Base-by-base conservation (phyloP, 2,329 filamentous ascomycete genomes). In the Clathrospora elynae region DNA sequence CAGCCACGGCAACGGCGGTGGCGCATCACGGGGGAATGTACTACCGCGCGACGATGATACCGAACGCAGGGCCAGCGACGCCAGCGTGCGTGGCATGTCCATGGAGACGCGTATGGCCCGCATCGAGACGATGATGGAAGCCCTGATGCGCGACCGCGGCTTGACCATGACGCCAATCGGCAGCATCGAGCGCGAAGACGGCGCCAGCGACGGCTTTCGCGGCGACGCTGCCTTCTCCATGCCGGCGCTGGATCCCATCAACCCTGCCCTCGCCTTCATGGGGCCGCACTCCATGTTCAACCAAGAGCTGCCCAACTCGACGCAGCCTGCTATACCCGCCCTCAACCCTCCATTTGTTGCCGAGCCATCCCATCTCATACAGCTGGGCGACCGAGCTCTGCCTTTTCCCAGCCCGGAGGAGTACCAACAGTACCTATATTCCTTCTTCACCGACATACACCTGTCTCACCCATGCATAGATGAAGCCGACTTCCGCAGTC, bases 91-190 rank as follows among this genome's bases (percentile, higher is more conserved):
- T 16, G 55, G 56, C 6, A 41, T 59, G 35, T 59, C 64, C 3
- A 64, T 69, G 59, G 64, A 69, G 42, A 55, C 54, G 17, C 63
- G 66, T 20, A 69, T 69, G 66, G 49, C 62, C 7, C 53, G 66
- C 7, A 58, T 69, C 4, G 66, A 69, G 47, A 46, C 51, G 24
- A 66, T 69, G 64, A 65, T 69, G 64, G 62, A 68, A 28, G 53
- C 55, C 10, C 39, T 68, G 14, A 52, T 68, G n/a, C 66, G 61
- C 16, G 63, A 68, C 5, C 58, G 64, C 8, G 51, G 53, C 41
- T 38, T 57, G 35, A 48, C 49, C 5, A 43, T 57, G 35, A 57
- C 59, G 10, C 57, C 62, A 2, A 45, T 53, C 31, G 53, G 51
- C n/a, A 62, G 57, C 35, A 51, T 58, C 2, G 64, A 64, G 38